Evolutionary conservation across 2,329 filamentous ascomycete species (phyloP).

Genomic region (Penicillium decumbens): DNA sequence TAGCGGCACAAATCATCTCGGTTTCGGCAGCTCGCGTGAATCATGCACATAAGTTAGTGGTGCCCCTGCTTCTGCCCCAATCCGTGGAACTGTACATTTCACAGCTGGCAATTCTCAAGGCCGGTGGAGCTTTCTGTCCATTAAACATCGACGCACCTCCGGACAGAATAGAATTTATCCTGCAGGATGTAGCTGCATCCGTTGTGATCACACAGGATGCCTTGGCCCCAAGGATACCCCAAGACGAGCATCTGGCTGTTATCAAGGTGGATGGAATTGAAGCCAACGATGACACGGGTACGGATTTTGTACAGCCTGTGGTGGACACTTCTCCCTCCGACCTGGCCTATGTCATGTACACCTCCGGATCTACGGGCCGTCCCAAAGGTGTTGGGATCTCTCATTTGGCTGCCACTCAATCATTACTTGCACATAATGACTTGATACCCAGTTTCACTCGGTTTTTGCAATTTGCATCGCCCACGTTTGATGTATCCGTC

Average conservation of each 20-base stretch:
- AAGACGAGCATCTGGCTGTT: conserved; percentile 18
- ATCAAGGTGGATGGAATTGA: conserved; percentile 23
- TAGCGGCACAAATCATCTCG: conserved; percentile 51
- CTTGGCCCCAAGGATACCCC: conserved; percentile 21
- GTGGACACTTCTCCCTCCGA: conserved; percentile 26
- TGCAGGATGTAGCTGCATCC: conserved; percentile 67
- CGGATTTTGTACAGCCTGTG: neutral
- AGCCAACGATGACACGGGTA: neutral
- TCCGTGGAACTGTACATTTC: conserved; percentile 72
- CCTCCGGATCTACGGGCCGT: conserved; percentile 80
- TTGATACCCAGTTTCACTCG: conserved; percentile 71
- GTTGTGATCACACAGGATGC: conserved; percentile 60
- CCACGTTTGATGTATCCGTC: conserved; percentile 90
- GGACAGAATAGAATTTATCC: conserved; percentile 74
- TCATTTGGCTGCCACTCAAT: conserved; percentile 74
- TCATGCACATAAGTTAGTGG: conserved; percentile 40
- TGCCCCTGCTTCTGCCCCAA: conserved; percentile 75
- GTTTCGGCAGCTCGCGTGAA: conserved; percentile 23
- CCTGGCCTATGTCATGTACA: conserved; percentile 88
- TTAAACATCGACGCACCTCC: conserved; percentile 71
- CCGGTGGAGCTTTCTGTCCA: conserved; percentile 80
- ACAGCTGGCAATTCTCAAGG: conserved; percentile 71
- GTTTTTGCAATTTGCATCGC: conserved; percentile 87
- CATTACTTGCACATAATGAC: conserved; percentile 71
- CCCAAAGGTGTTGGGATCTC: conserved; percentile 85